These are phyloP conservation scores for Lentinus brumalis DNA, from an alignment of 768 basidiomycete genomes.

Conservation along the genomic window DNA sequence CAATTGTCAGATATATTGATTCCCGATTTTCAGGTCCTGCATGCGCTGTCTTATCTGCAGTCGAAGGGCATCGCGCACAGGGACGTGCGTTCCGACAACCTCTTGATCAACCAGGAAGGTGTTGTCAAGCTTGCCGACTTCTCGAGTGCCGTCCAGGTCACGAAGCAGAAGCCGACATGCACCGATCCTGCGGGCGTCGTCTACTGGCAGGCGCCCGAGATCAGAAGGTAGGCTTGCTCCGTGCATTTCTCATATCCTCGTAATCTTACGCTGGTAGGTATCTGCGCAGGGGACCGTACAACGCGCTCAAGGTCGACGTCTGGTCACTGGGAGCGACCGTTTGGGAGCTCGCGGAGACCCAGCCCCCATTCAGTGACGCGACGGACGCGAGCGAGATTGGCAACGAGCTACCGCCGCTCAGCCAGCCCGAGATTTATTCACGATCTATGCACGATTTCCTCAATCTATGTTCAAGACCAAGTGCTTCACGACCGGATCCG, in stretches of 20 bases:
- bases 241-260: background rate
- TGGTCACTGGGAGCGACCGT: constrained; percentile 85
- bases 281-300: constrained; percentile 59
- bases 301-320: constrained; percentile 73
- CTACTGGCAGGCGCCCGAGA: constrained; percentile 87
- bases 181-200: constrained; percentile 68
- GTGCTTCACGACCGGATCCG: constrained; percentile 55
- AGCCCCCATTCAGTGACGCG: constrained; percentile 69
- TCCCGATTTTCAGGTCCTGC: constrained; percentile 50
- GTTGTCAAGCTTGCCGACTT: constrained; percentile 83
- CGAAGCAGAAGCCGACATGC: constrained; percentile 49
- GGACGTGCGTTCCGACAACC: constrained; percentile 83
- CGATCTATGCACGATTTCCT: constrained; percentile 76
- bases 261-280: background rate
- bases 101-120: constrained; percentile 69
- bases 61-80: constrained; percentile 73
- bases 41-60: constrained; percentile 68
- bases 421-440: constrained; percentile 61
- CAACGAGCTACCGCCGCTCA: constrained; percentile 66
- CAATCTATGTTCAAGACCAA: constrained; percentile 63
- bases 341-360: constrained; percentile 79
- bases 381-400: constrained; percentile 48
- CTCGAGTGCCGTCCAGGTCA: constrained; percentile 68
- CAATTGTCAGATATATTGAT: constrained; percentile 4
- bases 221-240: constrained; percentile 56